Base-by-base conservation (phyloP, 2,329 filamentous ascomycete genomes). In the Aspergillus tamarii region DNA sequence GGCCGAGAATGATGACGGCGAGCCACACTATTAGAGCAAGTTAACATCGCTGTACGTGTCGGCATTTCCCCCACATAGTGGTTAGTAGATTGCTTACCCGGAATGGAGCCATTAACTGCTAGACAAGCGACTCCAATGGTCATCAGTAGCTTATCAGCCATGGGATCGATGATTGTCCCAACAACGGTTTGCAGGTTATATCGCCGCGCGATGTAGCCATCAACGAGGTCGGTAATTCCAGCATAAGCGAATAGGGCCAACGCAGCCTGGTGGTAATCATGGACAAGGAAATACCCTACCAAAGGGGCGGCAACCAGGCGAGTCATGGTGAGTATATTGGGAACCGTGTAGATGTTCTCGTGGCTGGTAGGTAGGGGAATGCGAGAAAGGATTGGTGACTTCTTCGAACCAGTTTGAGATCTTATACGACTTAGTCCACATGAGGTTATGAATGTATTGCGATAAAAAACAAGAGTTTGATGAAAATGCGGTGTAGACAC, bases 131-230 rank as follows among this genome's bases (percentile, higher is more conserved):
- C 96, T 71, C 96, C 80, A 63, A 97, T 88, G 0, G 94, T 97
- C 95, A 99, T 98, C 67, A 99, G 85, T 10, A 88, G 87, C 82
- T 99, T 99, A 80, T 99, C 95, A 3, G 95, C 95, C 91, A 97
- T 95, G 7, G 95, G 95, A 73, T 97, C 94, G 66, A 99, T 93
- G 34, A 99, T 88, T 60, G 92, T 96, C 60, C 95, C 95, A 11
- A 98, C 93, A 1, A 99, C 94, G 0, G 95, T 98, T 78, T 95
- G 91, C 62, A 93, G 85, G 57, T 94, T 90, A 88, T 91, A 98
- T 64, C 85, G 87, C 46, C 95, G 88, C 30, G 95, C 95, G 72
- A 99, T 95, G 85, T 90, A 98, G 62, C 95, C 95, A 76, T 99
- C 95, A 3, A 98, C 85, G 8, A 97, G 84, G 75, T 99, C 95